Conservation (phyloP, 2,329 filamentous ascomycete genomes). For the Blastomyces emzantsi region DNA sequence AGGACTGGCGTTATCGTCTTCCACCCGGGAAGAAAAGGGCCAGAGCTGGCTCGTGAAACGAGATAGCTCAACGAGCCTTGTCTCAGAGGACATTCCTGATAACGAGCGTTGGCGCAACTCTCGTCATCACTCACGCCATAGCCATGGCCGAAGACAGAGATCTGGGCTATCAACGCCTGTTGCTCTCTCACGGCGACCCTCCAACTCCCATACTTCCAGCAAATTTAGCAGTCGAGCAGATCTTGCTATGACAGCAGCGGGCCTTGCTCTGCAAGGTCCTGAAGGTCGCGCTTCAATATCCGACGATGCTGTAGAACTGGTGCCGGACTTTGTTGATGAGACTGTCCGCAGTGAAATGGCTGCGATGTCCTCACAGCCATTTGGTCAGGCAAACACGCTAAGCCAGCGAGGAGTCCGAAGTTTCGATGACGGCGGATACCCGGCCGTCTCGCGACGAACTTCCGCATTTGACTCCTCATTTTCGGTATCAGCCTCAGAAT, state of each 20-base stretch:
- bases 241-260: slow-evolving; percentile 29
- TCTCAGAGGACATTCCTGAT: slow-evolving; percentile 31
- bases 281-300: slow-evolving; percentile 15
- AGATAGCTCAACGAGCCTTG: slow-evolving; percentile 48
- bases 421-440: slow-evolving; percentile 13
- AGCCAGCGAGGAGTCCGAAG: slow-evolving; percentile 16
- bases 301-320: slow-evolving; percentile 18
- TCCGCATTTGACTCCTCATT: slow-evolving; percentile 15
- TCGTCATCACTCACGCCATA: slow-evolving; percentile 20
- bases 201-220: slow-evolving; percentile 27
- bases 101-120: slow-evolving; percentile 19
- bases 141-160: slow-evolving; percentile 24
- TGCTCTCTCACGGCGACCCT: slow-evolving; percentile 25
- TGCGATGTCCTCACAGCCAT: slow-evolving; percentile 10
- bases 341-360: slow-evolving; percentile 33
- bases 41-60: slow-evolving; percentile 52
- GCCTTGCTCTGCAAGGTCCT: slow-evolving; percentile 10
- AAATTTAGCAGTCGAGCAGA: slow-evolving; percentile 28
- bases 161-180: slow-evolving; percentile 32
- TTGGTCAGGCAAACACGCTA: slow-evolving; percentile 6
- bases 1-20: slow-evolving; percentile 47
- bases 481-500: slow-evolving; percentile 19
- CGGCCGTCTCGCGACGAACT: slow-evolving; percentile 16
- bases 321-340: slow-evolving; percentile 45
- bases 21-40: slow-evolving; percentile 53